Base-by-base conservation (phyloP, 2,329 filamentous ascomycete species). In the Cercospora sp. region DNA sequence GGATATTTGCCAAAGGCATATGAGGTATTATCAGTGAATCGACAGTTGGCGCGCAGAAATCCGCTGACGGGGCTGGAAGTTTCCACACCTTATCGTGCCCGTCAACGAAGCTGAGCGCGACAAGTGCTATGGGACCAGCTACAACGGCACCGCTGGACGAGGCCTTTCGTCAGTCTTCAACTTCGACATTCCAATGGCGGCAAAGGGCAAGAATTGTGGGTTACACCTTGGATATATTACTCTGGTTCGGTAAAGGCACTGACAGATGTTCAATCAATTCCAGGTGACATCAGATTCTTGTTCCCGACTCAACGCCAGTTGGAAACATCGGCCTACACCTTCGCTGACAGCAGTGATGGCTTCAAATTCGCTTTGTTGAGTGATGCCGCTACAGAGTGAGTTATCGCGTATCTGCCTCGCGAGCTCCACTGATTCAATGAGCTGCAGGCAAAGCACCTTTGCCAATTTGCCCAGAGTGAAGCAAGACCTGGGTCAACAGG, bases 71-170 rank as follows among this genome's bases (percentile, higher is more conserved):
- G 7, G 28, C 40, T 51, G 24, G 16, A 24, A 79, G 64, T 88
- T 82, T 77, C 88, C 89, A 16, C 86, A 89, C 73, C 81, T 90
- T 64, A 89, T 91, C 74, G 79, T 90, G 28, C 85, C 88, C 5
- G 79, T 91, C 69, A 83, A 88, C 79, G 85, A 84, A 1, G 79
- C 81, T 12, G 79, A 84, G 18, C 87, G 88, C 0, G 79, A 84
- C 75, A 82, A 79, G 5, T 81, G 85, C 0, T 79, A 80, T 51
- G 88, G 88, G 5, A 87, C 85, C 1, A 83, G 83, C 0, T 86
- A 82, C 79, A 85, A 86, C 70, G 88, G 87, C 63, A 83, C 84
- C 10, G 81, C 90, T 43, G 85, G 85, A 12, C 78, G 82, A 18
- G 82, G 80, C 65, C 78, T 86, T 60, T 86, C 85, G 9, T 85